Conservation (phyloP, 108 stramenopile species). For the Pelagomonas calceolata region DNA sequence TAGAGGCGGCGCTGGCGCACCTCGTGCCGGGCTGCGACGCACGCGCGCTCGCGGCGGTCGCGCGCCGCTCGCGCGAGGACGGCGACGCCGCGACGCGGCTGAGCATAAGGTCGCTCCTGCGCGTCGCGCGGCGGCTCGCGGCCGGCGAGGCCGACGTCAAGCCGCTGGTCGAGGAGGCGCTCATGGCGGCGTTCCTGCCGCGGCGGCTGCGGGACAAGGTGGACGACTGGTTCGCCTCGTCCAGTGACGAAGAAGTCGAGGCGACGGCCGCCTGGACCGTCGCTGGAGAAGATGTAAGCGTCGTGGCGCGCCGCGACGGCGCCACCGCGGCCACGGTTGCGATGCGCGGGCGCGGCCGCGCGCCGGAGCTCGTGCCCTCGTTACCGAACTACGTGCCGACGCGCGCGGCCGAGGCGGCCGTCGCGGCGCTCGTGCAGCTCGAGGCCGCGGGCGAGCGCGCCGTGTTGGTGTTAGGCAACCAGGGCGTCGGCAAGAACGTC, state of each 20-base stretch:
- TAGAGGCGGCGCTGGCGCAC: not conserved
- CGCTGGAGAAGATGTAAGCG: not conserved
- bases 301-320: not conserved
- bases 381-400: not conserved
- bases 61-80: not conserved
- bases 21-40: not conserved
- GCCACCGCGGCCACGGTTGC: not conserved
- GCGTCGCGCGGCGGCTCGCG: not conserved
- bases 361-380: not conserved
- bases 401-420: not conserved
- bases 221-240: not conserved
- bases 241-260: not conserved
- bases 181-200: not conserved
- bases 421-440: not conserved
- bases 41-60: not conserved
- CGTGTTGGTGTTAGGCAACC: slow-evolving; percentile 65
- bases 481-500: slow-evolving; percentile 83
- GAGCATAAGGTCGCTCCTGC: not conserved
- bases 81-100: not conserved
- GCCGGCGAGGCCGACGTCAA: not conserved
- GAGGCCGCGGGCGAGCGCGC: slow-evolving; percentile 45
- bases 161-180: not conserved
- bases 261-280: not conserved
- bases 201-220: not conserved
- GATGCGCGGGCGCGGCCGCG: not conserved